Evolutionary conservation across 176 grass and related monocot genomes (phyloP).

Genomic region (Juncus inflexus): DNA sequence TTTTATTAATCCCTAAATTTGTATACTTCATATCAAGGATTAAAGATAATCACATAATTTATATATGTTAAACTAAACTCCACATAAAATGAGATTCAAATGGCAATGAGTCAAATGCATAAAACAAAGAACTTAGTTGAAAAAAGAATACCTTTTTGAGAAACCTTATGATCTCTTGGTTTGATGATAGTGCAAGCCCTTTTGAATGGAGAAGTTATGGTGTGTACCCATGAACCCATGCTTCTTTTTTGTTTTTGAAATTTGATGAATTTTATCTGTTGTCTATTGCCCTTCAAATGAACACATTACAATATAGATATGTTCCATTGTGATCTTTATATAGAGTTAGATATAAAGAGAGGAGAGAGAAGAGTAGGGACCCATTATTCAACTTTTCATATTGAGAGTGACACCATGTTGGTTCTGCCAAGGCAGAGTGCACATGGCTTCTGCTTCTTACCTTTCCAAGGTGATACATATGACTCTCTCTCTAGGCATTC

Average conservation of each 20-base stretch:
- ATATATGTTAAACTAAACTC: no score
- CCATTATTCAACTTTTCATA: slow-evolving; percentile 1
- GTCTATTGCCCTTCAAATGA: no score
- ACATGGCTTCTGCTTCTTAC: slow-evolving; percentile 17
- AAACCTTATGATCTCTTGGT: slow-evolving; percentile 24
- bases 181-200: slow-evolving; percentile 25
- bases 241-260: not conserved
- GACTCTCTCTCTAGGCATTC: not conserved
- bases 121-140: not conserved
- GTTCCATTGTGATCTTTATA: not conserved
- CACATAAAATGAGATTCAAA: no score
- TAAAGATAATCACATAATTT: no score
- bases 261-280: no score
- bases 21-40: no score
- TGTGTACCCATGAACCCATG: slow-evolving; percentile 28
- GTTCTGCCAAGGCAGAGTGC: not conserved
- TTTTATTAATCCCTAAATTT: no score
- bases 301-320: no score
- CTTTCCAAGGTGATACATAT: slow-evolving; percentile 22
- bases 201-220: slow-evolving; percentile 32
- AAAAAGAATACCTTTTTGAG: slow-evolving; percentile 21
- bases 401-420: slow-evolving; percentile 11
- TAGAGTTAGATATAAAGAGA: not conserved
- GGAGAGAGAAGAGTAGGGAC: not conserved
- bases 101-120: no score